These are phyloP conservation scores for Schwanniomyces yamadae DNA, from an alignment of 805 yeast genomes.

Conservation along the genomic window DNA sequence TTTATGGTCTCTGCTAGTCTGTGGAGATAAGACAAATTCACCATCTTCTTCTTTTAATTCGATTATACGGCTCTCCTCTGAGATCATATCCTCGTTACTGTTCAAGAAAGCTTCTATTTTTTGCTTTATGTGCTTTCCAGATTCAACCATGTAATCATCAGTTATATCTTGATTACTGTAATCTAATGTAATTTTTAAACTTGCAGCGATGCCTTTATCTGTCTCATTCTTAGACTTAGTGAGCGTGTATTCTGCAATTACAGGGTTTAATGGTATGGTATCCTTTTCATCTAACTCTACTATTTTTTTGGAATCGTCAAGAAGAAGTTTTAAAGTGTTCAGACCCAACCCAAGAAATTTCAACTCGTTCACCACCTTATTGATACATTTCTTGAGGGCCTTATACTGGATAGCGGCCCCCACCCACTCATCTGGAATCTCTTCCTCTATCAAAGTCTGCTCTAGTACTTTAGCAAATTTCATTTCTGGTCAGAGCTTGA, in stretches of 20 bases:
- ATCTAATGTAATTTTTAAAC: constrained; percentile 38
- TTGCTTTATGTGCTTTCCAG: constrained; percentile 27
- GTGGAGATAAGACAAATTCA: constrained; percentile 28
- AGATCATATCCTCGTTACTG: constrained; percentile 10
- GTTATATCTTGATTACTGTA: constrained; percentile 24
- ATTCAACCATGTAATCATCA: constrained; percentile 33
- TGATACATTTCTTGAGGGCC: constrained; percentile 64
- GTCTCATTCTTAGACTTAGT: constrained; percentile 24
- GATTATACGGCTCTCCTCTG: constrained; percentile 16
- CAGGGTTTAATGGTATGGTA: constrained; percentile 35
- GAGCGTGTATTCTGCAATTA: constrained; percentile 42
- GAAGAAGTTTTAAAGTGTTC: constrained; percentile 38
- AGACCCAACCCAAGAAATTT: constrained; percentile 55
- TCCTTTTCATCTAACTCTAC: constrained; percentile 35
- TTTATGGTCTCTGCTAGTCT: constrained; percentile 10
- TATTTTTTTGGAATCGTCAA: constrained; percentile 28
- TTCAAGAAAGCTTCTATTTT: constrained; percentile 25
- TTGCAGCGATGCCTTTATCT: constrained; percentile 32
- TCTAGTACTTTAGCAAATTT: constrained; percentile 75
- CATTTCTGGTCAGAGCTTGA: too few relatives aligned
- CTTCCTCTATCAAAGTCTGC: constrained; percentile 57
- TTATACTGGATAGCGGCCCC: constrained; percentile 71
- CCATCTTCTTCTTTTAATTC: constrained; percentile 31
- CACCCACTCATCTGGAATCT: constrained; percentile 67
- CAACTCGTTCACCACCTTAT: constrained; percentile 63